Base-by-base conservation (phyloP, 257 asterid species). In the Jasminum sambac region DNA sequence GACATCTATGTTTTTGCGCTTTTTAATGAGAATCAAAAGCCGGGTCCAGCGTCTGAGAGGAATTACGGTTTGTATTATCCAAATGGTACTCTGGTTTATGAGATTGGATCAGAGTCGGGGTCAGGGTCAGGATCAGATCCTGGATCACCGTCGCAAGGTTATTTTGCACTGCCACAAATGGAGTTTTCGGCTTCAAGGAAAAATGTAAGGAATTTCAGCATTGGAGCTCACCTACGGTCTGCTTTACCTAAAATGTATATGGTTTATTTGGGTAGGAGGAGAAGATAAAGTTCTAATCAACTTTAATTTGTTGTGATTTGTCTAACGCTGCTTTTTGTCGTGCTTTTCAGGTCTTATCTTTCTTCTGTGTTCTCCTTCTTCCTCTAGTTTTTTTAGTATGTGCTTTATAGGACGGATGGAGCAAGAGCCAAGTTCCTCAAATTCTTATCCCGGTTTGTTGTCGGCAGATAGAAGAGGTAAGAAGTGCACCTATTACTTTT, bases 11-110 rank as follows among this genome's bases (percentile, higher is more conserved):
- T 95, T 40, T 95, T 95, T 50, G 99, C 99, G 0, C 96, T 95
- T 16, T 95, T 95, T 67, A 91, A 95, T 42, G 99, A 91, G 87
- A 82, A 95, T 82, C 55, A 87, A 64, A 95, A 95, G 84, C 88
- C 95, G 0, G 99, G 99, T 25, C 99, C 99, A 0, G 67, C 66
- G 4, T 91, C 99, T 0, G 99, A 95, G 89, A 86, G 98, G 76
- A 91, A 95, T 66, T 95, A 88, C 17, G 99, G 99, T 5, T 78
- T 95, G 69, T 88, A 78, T 48, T 91, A 89, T 67, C 99, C 99
- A 1, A 83, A 95, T 76, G 96, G 94, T 37, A 64, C 86, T 77
- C 95, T 96, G 0, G 99, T 90, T 74, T 95, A 95, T 76, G 79
- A 84, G 72, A 79, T 95, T 10, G 97, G 96, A 21, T 67, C 57